Base-by-base conservation (phyloP, 129 eudicot species). In the Lonicera japonica region DNA sequence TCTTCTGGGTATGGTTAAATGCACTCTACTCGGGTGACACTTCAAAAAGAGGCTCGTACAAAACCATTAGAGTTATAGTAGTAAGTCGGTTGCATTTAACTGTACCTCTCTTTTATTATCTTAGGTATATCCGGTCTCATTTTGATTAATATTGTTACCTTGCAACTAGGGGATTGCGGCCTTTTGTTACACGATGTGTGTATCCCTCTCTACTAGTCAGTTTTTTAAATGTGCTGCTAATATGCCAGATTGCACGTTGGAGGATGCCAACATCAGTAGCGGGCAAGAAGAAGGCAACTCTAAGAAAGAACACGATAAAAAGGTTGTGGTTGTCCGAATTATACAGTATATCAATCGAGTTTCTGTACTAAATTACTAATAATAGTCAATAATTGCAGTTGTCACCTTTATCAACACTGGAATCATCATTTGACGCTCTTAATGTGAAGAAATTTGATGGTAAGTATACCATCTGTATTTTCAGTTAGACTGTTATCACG, bases 371-470 rank as follows among this genome's bases (percentile, higher is more conserved):
- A 29, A 29, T 29, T 29, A 29, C 36, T 48, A 70, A 63, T 67
- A 52, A 22, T 22, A 11, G 43, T 54, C 21, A 36, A 48, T 21
- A 23, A 57, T 8, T 76, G 86, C 94, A 91, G 97, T 51, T 82
- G 63, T 86, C 97, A 65, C 97, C 97, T 51, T 76, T 77, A 54
- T 70, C 90, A 63, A 91, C 97, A 22, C 73, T 91, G 68, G 97
- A 91, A 70, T 71, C 95, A 60, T 91, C 97, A 53, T 87, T 87
- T 54, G 95, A 86, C 34, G 64, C 86, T 19, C 72, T 91, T 61
- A 91, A 91, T 62, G 86, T 84, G 51, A 91, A 91, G 94, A 87
- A 87, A 40, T 87, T 91, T 61, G 97, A 91, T 69, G 94, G 97
- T 91, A 80, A 69, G 76, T 23, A 29, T 18, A 46, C 45, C 12